These are phyloP conservation scores for Lolium rigidum DNA, from an alignment of 176 grass and related monocot genomes.

Conservation along the genomic window DNA sequence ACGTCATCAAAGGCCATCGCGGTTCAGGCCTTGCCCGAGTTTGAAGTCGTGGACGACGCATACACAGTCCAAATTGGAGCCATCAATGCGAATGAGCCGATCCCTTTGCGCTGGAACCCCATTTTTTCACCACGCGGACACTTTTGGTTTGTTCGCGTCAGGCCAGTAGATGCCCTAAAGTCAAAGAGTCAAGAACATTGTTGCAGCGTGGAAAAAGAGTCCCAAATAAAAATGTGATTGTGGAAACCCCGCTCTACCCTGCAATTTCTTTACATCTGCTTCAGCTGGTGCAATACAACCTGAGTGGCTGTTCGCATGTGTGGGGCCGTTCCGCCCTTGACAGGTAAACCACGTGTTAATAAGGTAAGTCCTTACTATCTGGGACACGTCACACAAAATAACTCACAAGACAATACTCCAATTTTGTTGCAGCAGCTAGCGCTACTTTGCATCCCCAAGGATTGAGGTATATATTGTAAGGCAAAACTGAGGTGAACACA, in stretches of 20 bases:
- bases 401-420: neutral
- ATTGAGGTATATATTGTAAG: neutral
- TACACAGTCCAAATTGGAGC: too few species aligned
- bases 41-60: too few species aligned
- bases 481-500: constrained; percentile 33
- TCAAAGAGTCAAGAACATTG: neutral
- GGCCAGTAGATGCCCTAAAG: neutral
- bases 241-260: neutral
- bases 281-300: neutral
- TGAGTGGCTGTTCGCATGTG: neutral
- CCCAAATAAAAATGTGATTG: neutral
- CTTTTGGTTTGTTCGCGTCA: too few species aligned
- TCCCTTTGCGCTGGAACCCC: too few species aligned
- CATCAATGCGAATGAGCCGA: too few species aligned
- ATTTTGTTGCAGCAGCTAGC: neutral
- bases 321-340: neutral
- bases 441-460: neutral
- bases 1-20: too few species aligned
- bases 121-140: too few species aligned
- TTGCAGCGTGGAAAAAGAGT: neutral
- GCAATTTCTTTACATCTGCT: neutral
- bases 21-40: too few species aligned
- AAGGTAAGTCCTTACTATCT: neutral
- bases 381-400: neutral
- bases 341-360: neutral